Base-by-base conservation (phyloP, 1,284 basidiomycete genomes). In the Flammula alnicola region DNA sequence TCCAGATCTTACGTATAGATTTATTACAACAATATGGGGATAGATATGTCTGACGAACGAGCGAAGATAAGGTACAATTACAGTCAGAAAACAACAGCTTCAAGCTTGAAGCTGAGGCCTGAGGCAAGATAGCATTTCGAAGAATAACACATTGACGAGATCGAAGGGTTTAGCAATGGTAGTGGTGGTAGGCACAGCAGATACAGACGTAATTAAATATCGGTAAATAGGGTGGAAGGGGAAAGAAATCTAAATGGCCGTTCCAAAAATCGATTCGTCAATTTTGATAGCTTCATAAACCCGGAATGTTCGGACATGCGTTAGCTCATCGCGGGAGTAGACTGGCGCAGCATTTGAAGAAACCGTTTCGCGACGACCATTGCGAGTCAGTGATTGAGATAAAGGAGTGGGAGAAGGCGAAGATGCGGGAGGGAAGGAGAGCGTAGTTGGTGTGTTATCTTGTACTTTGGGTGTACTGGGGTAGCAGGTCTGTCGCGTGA, bases 241-340 rank as follows among this genome's bases (percentile, higher is more conserved):
- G 27, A 37, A 30, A 42, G 22, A 32, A 26, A 17, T 6, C 26
- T 47, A 52, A 27, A 40, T 44, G 6, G 43, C 29, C 26, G 43
- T 42, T 2, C 57, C 56, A 29, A 64, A 51, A n/a, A 61, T 42
- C 0, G 53, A 31, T 17, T 59, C 59, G 38, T 62, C 62, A 27
- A 69, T 52, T 47, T 73, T 73, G 41, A 69, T 64, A n/a, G 70
- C 71, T 47, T 72, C 71, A 40, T 67, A 72, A 2, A 73, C 62
- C 20, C 66, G 63, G 53, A 73, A 71, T 1, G 68, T 69, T 25
- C 70, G 61, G 14, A 72, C 64, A 60, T 70, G 69, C 2, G 69
- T 67, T 36, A 68, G 55, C 38, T 72, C 70, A 11, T 61, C 55
- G 16, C 58, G 56, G 6, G 68, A 65, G 40, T 70, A 68, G n/a